Base-by-base conservation (phyloP, 441 rosid genomes). In the Pelargonium fulgidum region DNA sequence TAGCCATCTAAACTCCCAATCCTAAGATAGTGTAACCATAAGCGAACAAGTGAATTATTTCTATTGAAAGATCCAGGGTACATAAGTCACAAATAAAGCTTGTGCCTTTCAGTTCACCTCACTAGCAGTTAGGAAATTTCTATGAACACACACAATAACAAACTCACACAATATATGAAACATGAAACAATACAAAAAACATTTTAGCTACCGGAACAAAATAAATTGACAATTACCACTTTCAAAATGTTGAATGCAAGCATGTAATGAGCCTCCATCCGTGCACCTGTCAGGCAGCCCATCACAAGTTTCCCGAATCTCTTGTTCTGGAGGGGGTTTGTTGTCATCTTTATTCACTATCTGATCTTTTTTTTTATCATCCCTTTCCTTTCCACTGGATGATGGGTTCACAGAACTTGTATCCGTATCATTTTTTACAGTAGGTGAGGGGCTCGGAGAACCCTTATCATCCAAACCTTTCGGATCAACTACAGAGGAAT, bases 221-320 rank as follows among this genome's bases (percentile, higher is more conserved):
- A 10, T 13, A 54, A 68, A 52, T 64, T 5, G 48, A 9, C 67
- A 71, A 58, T 74, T 85, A 88, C 96, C 97, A 64, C 67, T 66
- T 4, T 78, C 81, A 66, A 70, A 78, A 65, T 69, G 68, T 76
- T 73, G 79, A 75, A 87, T 78, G 81, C 97, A 92, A 42, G 92
- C 94, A 66, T 75, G 76, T 74, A 85, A 71, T 2, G 70, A 67
- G n/a, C 67, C 68, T 65, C 26, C 69, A 56, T 76, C 82, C 6
- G 19, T 69, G 52, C 88, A 92, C 62, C 54, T 48, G 26, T 78
- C 71, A 69, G 68, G 73, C 26, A 78, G 67, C 26, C 86, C 91
- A 8, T 62, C 66, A 77, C 97, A 92, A 36, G 76, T 87, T 62
- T 75, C 84, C n/a, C 0, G 44, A 72, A 3, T 73, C 70, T 13